Evolutionary conservation across 192 early-diverging fungal species (phyloP).

Genomic region (Allomyces arbusculus): DNA sequence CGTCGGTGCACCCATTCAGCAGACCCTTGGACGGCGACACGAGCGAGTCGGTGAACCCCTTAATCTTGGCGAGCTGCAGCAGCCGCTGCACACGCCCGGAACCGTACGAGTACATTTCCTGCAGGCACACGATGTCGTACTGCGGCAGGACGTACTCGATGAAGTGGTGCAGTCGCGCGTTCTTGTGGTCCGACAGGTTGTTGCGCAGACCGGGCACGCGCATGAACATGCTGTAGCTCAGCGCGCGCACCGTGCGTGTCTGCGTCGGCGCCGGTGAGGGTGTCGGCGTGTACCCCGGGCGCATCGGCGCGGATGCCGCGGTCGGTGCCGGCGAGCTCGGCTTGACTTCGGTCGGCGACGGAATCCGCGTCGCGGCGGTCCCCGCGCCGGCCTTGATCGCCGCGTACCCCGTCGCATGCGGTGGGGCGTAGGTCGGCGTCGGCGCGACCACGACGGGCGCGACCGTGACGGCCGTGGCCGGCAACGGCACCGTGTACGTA

Average conservation of each 20-base stretch:
- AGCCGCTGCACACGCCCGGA: slow-evolving; percentile 31
- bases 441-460: no score
- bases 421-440: no score
- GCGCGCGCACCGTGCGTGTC: slow-evolving; percentile 12
- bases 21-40: slow-evolving; percentile 34
- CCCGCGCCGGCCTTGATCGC: no score
- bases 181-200: slow-evolving; percentile 59
- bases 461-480: no score
- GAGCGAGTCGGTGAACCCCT: slow-evolving; percentile 45
- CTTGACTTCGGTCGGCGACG: no score
- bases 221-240: slow-evolving; percentile 55
- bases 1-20: slow-evolving; percentile 46
- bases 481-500: no score
- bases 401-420: no score
- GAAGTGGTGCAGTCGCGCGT: slow-evolving; percentile 47
- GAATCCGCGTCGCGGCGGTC: no score
- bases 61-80: slow-evolving; percentile 32
- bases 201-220: slow-evolving; percentile 47
- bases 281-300: no score
- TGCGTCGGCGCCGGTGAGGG: not conserved
- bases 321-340: no score
- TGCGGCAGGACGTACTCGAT: slow-evolving; percentile 38
- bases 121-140: slow-evolving; percentile 61
- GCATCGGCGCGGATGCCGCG: no score
- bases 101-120: slow-evolving; percentile 66